Conservation (phyloP, 495 filamentous ascomycete species). For the Penicillium salamii region DNA sequence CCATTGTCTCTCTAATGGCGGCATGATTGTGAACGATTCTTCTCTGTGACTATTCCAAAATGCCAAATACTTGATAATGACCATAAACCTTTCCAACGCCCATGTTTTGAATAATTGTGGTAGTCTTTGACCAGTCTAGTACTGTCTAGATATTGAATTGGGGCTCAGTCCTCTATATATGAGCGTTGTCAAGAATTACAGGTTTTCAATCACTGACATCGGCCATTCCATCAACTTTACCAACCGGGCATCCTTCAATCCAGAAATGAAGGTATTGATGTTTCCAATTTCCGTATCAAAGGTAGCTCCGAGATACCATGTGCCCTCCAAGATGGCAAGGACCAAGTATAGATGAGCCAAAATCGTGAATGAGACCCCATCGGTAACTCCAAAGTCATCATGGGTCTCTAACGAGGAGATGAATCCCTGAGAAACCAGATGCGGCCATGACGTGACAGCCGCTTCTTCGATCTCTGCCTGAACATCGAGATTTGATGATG, state of each 20-base stretch:
- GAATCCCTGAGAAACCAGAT: slow-evolving; percentile 15
- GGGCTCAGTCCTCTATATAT: too few relatives aligned
- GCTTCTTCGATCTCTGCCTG: slow-evolving; percentile 31
- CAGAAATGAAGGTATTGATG: background rate
- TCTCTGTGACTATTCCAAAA: slow-evolving; percentile 16
- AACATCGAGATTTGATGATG: slow-evolving; percentile 14
- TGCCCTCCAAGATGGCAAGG: background rate
- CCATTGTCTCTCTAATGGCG: slow-evolving; percentile 25
- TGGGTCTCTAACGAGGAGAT: slow-evolving; percentile 13
- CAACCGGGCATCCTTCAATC: background rate
- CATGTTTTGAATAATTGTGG: too few relatives aligned
- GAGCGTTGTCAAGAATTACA: background rate
- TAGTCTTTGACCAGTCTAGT: too few relatives aligned
- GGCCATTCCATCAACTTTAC: slow-evolving; percentile 6
- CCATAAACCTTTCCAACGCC: background rate
- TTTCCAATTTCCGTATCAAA: background rate
- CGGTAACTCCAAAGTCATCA: background rate
- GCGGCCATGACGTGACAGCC: slow-evolving; percentile 23
- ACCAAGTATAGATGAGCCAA: slow-evolving; percentile 26
- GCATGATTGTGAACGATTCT: slow-evolving; percentile 29
- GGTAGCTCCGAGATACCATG: background rate
- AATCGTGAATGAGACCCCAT: slow-evolving; percentile 14
- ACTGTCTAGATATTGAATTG: too few relatives aligned
- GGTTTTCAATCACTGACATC: background rate
- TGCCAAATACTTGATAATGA: slow-evolving; percentile 6